Base-by-base conservation (phyloP, 2,329 filamentous ascomycete genomes). In the Tolypocladium guangdongense region DNA sequence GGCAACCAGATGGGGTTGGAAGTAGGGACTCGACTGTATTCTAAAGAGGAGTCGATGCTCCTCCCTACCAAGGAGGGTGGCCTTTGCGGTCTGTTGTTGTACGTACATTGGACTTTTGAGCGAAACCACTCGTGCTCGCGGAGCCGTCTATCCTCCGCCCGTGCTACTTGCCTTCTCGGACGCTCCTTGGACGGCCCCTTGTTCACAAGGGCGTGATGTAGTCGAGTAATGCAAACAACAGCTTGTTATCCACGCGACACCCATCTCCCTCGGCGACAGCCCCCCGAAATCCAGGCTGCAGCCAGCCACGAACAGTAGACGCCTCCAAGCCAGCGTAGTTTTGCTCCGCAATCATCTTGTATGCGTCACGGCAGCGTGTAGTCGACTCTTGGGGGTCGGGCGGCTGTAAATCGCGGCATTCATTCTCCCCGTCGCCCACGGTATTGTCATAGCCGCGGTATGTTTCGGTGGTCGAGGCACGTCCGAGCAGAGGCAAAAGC, bases 1-100 rank as follows among this genome's bases (percentile, higher is more conserved):
- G 53, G 78, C 74, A n/a, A 73, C 68, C 52, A 74, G 76, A 58
- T 77, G 77, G 73, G 67, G 64, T n/a, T 86, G 81, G 82, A 71
- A 75, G 53, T 56, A 52, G 10, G 32, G 8, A 2, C 30, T 30
- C 7, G 7, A 32, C 32, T 32, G 3, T 32, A 32, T 32, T 32
- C 8, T 32, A 32, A 32, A 2, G 32, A 32, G 30, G 7, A 6
- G 30, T 30, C 30, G 27, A 30, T 30, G 30, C 30, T 30, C 30
- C 30, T 30, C 27, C 27, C 3, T 27, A 6, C 27, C 6, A 27
- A 27, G 27, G 27, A 27, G 27, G 27, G 27, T 27, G 27, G 6
- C 6, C 27, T 27, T 27, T n/a, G n/a, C n/a, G n/a, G n/a, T n/a
- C n/a, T 3, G 27, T 27, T 27, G 27, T 27, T 30, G 30, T 30